Conservation (phyloP, 805 yeast genomes). For the Yarrowia sp. region DNA sequence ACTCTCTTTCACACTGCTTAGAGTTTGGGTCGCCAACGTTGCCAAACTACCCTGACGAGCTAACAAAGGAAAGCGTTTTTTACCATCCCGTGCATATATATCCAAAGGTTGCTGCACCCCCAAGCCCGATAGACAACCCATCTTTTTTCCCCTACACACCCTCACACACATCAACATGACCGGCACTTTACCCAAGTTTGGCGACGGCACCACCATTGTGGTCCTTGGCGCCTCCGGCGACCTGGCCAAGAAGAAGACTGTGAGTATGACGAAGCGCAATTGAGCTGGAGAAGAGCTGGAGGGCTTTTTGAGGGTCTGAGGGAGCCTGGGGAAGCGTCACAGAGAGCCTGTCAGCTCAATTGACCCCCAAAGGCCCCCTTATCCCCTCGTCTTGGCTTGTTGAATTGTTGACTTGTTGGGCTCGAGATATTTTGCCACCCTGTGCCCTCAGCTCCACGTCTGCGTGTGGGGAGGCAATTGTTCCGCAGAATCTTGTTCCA, state of each 20-base stretch:
- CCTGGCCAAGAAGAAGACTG: constrained; percentile 88
- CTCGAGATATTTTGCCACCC: no score
- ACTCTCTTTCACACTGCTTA: constrained; percentile 12
- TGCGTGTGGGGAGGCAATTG: no score
- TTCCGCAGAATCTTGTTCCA: no score
- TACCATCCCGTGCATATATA: constrained; percentile 22
- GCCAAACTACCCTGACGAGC: constrained; percentile 25
- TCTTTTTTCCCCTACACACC: not conserved
- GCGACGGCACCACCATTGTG: constrained; percentile 65
- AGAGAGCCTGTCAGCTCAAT: no score
- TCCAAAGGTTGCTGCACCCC: constrained; percentile 27
- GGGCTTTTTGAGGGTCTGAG: no score
- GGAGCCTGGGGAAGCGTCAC: no score
- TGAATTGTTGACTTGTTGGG: no score
- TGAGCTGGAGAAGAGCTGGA: no score
- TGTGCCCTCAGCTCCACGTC: no score
- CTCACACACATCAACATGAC: constrained; percentile 18
- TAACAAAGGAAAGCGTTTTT: constrained; percentile 26
- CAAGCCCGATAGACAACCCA: not conserved
- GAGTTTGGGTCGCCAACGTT: constrained; percentile 6
- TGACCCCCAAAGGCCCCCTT: no score
- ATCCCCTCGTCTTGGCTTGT: no score
- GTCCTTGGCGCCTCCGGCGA: constrained; percentile 97
- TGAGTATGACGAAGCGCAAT: not conserved
- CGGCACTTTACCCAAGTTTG: constrained; percentile 43